Base-by-base conservation (phyloP, 192 early-diverging fungal genomes). In the Chytriomyces hyalinus region DNA sequence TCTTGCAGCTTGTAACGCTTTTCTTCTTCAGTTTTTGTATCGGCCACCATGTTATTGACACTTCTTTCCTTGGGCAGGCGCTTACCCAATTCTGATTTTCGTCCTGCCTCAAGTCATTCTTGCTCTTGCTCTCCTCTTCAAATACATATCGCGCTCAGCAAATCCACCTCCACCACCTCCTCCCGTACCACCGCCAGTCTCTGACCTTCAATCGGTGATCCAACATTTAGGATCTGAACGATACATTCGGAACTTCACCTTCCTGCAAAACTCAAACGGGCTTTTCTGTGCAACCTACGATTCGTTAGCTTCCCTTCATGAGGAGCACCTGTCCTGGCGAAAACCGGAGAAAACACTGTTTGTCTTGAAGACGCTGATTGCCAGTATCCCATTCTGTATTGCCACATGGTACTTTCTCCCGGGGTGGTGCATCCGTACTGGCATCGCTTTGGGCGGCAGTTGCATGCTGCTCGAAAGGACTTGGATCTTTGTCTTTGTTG, bases 61-160 rank as follows among this genome's bases (percentile, higher is more conserved):
- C 62, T 64, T 64, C 36, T 28, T 20, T 64, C 24, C 11, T 20
- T 24, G 22, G 22, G 15, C n/a, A 70, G 69, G 71, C 36, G 47
- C 44, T 50, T 66, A 75, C 36, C 73, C 73, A 6, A 28, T 75
- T 46, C 22, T 75, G 10, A 24, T 66, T 6, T 20, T 75, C 13
- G 36, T 75, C 24, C 61, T 75, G 8, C 73, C 73, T 51, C 73
- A 75, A 22, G n/a, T 6, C 47, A 6, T 51, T 8, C 26, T 75
- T 6, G 10, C 64, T 6, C 20, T 24, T 2, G 64, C 49, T 49
- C 13, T 75, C 20, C 46, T 75, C 46, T 75, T 60, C 36, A 8
- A 64, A 47, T 75, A 75, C 49, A 66, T 75, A 6, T 66, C 73
- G 7, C 49, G 9, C 6, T 11, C n/a, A 8, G 73, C 63, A 66